Base-by-base conservation (phyloP, 495 filamentous ascomycete genomes). In the Hyaloscypha finlandica region DNA sequence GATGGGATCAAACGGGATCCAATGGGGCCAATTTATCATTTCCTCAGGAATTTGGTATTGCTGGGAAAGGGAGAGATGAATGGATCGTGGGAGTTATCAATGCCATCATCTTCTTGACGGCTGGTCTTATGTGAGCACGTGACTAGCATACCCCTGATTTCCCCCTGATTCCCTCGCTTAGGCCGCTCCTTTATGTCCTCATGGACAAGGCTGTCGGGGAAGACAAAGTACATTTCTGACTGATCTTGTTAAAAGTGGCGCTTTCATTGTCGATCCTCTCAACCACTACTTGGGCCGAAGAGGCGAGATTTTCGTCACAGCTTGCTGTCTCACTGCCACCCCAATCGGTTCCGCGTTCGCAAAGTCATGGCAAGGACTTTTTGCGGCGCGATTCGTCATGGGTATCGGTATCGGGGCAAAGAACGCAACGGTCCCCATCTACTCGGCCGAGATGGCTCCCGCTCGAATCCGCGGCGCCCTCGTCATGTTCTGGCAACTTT, bases 401-500 rank as follows among this genome's bases (percentile, higher is more conserved):
- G 90, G 90, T 88, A 69, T 85, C 52, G 90, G 90, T 19, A 91
- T 92, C 86, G 90, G 90, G 53, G 72, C 79, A 19, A 88, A 88
- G 79, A 12, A 80, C 77, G 4, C 82, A 84, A 19, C 55, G 8
- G 45, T 68, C 12, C 89, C 92, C 5, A 86, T 96, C 30, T 94
- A 86, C 71, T 87, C 90, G 5, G 92, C 91, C 4, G 92, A 96
- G 71, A 94, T 90, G 73, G 80, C 84, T 11, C 92, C 92, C 0
- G 88, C 92, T n/a, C 73, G 79, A 20, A 89, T 96, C 63, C 83
- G 92, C 68, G 92, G 92, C 57, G 90, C 86, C 8, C 77, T 95
- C 29, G 90, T 92, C 45, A 94, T 95, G 91, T 85, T 80, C 22
- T 94, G 91, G 92, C 92, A 96, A 70, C 81, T 93, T 75, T 94